phyloP scores from a whole-genome alignment of 73 alveolate genomes.

The Paramecium primaurelia region DNA sequence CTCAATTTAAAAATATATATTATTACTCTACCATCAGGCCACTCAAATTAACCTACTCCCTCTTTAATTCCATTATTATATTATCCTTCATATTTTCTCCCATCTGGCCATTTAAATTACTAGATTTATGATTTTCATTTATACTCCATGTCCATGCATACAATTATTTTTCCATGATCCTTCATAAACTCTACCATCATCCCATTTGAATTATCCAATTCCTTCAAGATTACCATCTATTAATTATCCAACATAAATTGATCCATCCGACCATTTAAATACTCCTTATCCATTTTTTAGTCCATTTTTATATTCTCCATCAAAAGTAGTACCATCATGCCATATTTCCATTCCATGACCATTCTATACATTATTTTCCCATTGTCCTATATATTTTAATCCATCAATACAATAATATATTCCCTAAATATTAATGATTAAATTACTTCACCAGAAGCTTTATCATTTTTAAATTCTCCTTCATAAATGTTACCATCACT shows the following conservation, averaged over 20 bases:
- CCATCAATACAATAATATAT: background rate
- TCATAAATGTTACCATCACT: slow-evolving; percentile 41
- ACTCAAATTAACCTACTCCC: slow-evolving; percentile 74
- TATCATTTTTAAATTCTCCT: slow-evolving; percentile 43
- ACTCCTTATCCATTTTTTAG: background rate
- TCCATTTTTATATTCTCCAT: slow-evolving; percentile 25
- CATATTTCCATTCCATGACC: slow-evolving; percentile 42
- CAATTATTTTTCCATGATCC: slow-evolving; percentile 69
- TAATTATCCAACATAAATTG: background rate
- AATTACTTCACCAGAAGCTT: slow-evolving; percentile 7
- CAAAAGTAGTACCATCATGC: background rate
- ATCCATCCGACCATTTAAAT: background rate
- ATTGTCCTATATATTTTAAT: slow-evolving; percentile 34
- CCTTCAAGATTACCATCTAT: background rate
- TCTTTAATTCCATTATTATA: slow-evolving; percentile 70
- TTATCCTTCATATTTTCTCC: slow-evolving; percentile 74
- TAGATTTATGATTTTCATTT: background rate
- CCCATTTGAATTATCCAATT: slow-evolving; percentile 21
- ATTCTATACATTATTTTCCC: slow-evolving; percentile 50
- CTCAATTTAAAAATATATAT: background rate
- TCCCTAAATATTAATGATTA: background rate
- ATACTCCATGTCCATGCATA: slow-evolving; percentile 53
- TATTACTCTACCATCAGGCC: slow-evolving; percentile 79
- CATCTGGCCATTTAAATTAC: slow-evolving; percentile 65
- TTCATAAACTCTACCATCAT: slow-evolving; percentile 63